Base-by-base conservation (phyloP, 2,329 filamentous ascomycete genomes). In the Calonectria pseudoreteaudii region DNA sequence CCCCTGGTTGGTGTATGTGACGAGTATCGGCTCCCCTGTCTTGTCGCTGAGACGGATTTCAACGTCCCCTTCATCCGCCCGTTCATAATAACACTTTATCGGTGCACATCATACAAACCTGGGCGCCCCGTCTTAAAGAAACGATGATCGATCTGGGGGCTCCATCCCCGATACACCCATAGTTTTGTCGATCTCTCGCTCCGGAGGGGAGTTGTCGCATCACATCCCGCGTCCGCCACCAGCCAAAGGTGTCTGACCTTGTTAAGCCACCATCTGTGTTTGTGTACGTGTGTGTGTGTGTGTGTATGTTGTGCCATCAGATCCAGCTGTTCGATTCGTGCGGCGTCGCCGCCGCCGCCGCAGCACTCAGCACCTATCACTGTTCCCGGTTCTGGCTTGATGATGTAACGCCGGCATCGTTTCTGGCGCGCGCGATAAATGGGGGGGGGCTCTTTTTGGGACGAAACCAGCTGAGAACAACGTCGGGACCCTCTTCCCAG, bases 161-260 rank as follows among this genome's bases (percentile, higher is more conserved):
- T 65, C 70, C 70, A 72, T 68, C 47, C 65, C 56, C 70, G 50
- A 68, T 56, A 47, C 70, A 65, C 66, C 53, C 65, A 26, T 68
- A 44, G 20, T 53, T 31, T 3, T 66, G 70, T 44, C 70, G 65
- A 72, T 72, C 66, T 23, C 41, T 26, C 53, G 16, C 41, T 66
- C 38, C 14, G 36, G 30, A 47, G 60, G 56, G 60, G 62, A 47
- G 30, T 31, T 36, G 41, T 70, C 36, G 30, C 50, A 56, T 70
- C 68, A 26, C 68, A 65, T 70, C 68, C 68, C 52, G 60, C 60
- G 38, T 36, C 62, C 58, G 30, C 68, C 58, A 62, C 68, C 47
- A 53, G 44, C 69, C 50, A 49, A 31, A 41, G 28, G 38, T 71
- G 53, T 53, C 64, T 67, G 47, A 60, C 70, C 70, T 41, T 67